Conservation (phyloP, 805 yeast species). For the Metschnikowia kofuensis region DNA sequence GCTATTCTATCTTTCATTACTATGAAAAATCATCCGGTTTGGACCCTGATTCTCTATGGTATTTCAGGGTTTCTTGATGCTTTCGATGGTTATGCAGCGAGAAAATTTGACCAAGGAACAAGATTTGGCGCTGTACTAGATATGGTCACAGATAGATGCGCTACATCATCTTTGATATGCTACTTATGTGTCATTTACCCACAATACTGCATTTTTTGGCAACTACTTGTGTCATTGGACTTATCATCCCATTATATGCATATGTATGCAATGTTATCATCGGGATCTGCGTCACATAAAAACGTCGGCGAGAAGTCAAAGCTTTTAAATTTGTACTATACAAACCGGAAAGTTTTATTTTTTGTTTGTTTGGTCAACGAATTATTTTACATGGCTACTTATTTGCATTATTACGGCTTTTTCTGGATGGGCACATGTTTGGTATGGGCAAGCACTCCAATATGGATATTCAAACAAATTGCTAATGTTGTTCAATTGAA, state of each 20-base stretch:
- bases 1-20: constrained; percentile 76
- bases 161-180: constrained; percentile 90
- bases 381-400: constrained; percentile 84
- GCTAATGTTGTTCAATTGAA: constrained; percentile 86
- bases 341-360: constrained; percentile 79
- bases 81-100: constrained; percentile 92
- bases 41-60: constrained; percentile 75
- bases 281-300: constrained; percentile 83
- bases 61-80: constrained; percentile 93
- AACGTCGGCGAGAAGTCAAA: constrained; percentile 68
- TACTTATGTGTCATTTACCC: constrained; percentile 83
- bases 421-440: constrained; percentile 61
- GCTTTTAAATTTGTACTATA: constrained; percentile 81
- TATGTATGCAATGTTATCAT: constrained; percentile 88
- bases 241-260: constrained; percentile 96
- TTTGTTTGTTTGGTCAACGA: constrained; percentile 92
- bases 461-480: constrained; percentile 87
- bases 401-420: constrained; percentile 65
- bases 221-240: constrained; percentile 77
- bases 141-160: constrained; percentile 98
- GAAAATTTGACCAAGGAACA: constrained; percentile 84
- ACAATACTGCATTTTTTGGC: constrained; percentile 65
- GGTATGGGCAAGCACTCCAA: constrained; percentile 66
- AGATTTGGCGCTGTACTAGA: constrained; percentile 94
- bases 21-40: constrained; percentile 81